A percentile compares a stretch with the other conserved stretches of the same genome.
phyloP scores from a whole-genome alignment of 1,284 basidiomycete species.

The Phlebopus sp. region DNA sequence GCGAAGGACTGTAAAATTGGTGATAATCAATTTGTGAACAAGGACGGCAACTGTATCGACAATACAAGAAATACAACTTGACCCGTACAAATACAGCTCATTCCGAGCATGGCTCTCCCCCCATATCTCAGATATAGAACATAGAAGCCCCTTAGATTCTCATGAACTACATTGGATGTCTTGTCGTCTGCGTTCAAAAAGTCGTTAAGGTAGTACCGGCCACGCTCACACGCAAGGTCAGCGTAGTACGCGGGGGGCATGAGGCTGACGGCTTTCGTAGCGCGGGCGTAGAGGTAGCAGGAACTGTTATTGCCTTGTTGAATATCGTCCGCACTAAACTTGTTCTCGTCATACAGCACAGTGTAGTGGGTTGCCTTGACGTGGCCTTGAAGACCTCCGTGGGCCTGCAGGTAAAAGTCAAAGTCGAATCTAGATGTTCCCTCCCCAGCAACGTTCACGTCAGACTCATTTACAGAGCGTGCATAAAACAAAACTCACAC shows the following conservation, averaged over 20 bases:
- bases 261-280: slow-evolving; percentile 74
- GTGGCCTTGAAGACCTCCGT: slow-evolving; percentile 39
- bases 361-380: slow-evolving; percentile 70
- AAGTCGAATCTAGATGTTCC: slow-evolving; percentile 51
- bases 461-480: not conserved
- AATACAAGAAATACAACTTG: not conserved
- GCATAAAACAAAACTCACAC: slow-evolving; percentile 41
- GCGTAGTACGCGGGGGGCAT: slow-evolving; percentile 76
- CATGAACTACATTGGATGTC: slow-evolving; percentile 44
- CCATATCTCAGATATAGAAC: slow-evolving; percentile 63
- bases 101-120: not conserved
- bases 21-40: too few species aligned
- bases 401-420: slow-evolving; percentile 79
- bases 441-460: not conserved
- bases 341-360: slow-evolving; percentile 71
- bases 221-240: slow-evolving; percentile 74
- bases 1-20: too few species aligned
- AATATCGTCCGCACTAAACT: slow-evolving; percentile 59
- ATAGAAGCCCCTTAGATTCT: slow-evolving; percentile 55
- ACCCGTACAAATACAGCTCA: not conserved
- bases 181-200: slow-evolving; percentile 54
- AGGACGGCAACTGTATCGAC: not conserved
- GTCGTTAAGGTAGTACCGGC: slow-evolving; percentile 65
- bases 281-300: slow-evolving; percentile 70
- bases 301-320: slow-evolving; percentile 64